Evolutionary conservation across 768 basidiomycete species (phyloP).

Genomic region (Kwoniella mangroviensis): DNA sequence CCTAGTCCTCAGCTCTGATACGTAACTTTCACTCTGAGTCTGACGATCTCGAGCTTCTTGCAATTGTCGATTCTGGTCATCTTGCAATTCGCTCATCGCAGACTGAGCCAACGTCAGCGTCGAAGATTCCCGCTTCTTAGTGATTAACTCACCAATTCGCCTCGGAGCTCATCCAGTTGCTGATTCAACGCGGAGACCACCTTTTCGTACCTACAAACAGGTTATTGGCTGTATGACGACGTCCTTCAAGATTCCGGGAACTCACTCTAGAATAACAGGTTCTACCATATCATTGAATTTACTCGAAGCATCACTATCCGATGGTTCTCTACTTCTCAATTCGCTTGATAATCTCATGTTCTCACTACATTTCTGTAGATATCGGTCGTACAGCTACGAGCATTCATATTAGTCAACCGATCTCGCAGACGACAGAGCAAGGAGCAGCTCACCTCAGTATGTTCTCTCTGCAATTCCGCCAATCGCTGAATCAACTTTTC

Average conservation of each 20-base stretch:
- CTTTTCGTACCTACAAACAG: slow-evolving; percentile 84
- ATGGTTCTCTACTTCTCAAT: slow-evolving; percentile 34
- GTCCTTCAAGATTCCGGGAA: background rate
- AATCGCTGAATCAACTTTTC: slow-evolving; percentile 80
- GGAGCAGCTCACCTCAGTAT: slow-evolving; percentile 70
- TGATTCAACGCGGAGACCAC: slow-evolving; percentile 87
- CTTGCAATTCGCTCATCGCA: slow-evolving; percentile 88
- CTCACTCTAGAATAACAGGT: slow-evolving; percentile 71
- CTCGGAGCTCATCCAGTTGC: slow-evolving; percentile 46
- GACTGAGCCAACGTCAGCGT: slow-evolving; percentile 53
- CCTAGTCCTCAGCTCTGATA: slow-evolving; percentile 80
- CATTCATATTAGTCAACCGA: slow-evolving; percentile 2
- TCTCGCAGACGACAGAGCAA: background rate
- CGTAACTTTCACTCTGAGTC: slow-evolving; percentile 75
- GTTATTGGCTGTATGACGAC: background rate
- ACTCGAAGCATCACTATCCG: slow-evolving; percentile 44
- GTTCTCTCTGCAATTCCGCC: slow-evolving; percentile 81
- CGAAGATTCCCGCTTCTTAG: no score
- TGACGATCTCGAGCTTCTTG: slow-evolving; percentile 59
- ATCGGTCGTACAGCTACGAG: slow-evolving; percentile 45
- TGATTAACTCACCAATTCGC: slow-evolving; percentile 35
- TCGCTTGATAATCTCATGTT: slow-evolving; percentile 50
- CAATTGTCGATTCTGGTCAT: slow-evolving; percentile 86
- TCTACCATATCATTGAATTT: slow-evolving; percentile 67
- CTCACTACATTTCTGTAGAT: slow-evolving; percentile 49